A percentile compares a stretch with the other conserved stretches of the same genome.
phyloP scores from a whole-genome alignment of 768 basidiomycete species.

The Mycena galopus region DNA sequence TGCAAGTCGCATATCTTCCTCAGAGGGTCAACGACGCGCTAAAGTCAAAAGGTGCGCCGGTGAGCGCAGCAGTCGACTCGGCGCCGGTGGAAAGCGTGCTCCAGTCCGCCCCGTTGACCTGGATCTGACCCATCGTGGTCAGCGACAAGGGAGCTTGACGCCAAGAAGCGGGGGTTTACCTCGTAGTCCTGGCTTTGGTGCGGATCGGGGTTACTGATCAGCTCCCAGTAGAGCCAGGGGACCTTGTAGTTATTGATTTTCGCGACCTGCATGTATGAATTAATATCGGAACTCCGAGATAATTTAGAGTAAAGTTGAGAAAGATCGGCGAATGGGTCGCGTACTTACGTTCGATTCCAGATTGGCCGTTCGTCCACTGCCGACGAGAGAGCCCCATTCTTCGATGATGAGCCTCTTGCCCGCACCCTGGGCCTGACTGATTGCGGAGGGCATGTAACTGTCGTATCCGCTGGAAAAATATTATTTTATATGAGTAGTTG shows the following conservation, averaged over 20 bases:
- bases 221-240: conserved; percentile 55
- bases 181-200: conserved; percentile 39
- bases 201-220: conserved; percentile 51
- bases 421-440: conserved; percentile 46
- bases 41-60: conserved; percentile 42
- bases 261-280: conserved; percentile 1
- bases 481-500: not conserved
- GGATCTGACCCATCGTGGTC: conserved; percentile 31
- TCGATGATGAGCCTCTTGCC: conserved; percentile 44
- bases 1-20: too few species aligned
- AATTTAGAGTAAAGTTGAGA: too few species aligned
- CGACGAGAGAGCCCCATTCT: not conserved
- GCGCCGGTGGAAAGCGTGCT: conserved; percentile 30
- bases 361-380: conserved; percentile 34
- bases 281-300: too few species aligned
- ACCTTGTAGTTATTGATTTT: conserved; percentile 51
- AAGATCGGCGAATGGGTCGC: not conserved
- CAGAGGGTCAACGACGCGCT: conserved; percentile 34
- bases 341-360: conserved; percentile 43
- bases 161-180: not conserved
- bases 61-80: conserved; percentile 26
- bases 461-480: conserved; percentile 20
- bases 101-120: conserved; percentile 41
- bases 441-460: conserved; percentile 34
- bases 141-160: too few species aligned